These are phyloP conservation scores for Sarocladiaceae sp. DNA, from an alignment of 2,329 filamentous ascomycete genomes.

Conservation along the genomic window DNA sequence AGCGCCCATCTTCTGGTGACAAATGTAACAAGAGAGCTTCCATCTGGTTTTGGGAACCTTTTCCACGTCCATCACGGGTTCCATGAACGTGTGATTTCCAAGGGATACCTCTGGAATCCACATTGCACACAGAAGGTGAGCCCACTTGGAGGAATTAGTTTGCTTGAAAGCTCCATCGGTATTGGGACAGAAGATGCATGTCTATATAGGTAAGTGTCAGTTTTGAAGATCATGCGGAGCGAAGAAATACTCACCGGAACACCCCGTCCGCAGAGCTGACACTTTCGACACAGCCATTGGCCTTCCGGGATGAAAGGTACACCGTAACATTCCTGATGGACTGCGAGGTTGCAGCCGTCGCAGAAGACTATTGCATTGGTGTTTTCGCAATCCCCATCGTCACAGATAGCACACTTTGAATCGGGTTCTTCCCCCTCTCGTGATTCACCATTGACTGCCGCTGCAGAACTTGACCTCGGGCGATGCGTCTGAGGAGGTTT, in stretches of 20 bases:
- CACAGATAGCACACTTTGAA: slow-evolving; percentile 94
- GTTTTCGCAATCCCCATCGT: slow-evolving; percentile 99
- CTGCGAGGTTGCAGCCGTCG: slow-evolving; percentile 93
- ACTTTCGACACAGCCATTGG: slow-evolving; percentile 96
- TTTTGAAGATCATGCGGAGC: not conserved
- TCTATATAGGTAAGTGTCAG: slow-evolving; percentile 37
- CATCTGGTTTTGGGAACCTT: slow-evolving; percentile 93
- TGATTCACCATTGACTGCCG: slow-evolving; percentile 90
- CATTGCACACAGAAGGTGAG: slow-evolving; percentile 91
- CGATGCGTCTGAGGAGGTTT: slow-evolving; percentile 93
- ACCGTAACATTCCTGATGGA: slow-evolving; percentile 98
- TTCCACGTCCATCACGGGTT: slow-evolving; percentile 95
- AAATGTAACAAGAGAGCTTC: slow-evolving; percentile 94
- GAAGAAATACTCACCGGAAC: slow-evolving; percentile 57
- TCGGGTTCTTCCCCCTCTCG: slow-evolving; percentile 84
- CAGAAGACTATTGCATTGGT: slow-evolving; percentile 99
- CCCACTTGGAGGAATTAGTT: slow-evolving; percentile 93
- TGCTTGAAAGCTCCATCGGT: slow-evolving; percentile 98
- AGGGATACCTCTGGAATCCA: slow-evolving; percentile 98
- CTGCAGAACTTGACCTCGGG: slow-evolving; percentile 86
- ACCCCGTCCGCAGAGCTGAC: slow-evolving; percentile 87
- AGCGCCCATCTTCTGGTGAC: slow-evolving; percentile 93
- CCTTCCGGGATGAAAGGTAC: slow-evolving; percentile 98
- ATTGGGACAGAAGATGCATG: slow-evolving; percentile 97
- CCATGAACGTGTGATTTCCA: slow-evolving; percentile 95